A percentile compares a stretch with the other conserved stretches of the same genome.
Conservation (phyloP, 192 early-diverging fungal species). For the Podochytrium sp. region DNA sequence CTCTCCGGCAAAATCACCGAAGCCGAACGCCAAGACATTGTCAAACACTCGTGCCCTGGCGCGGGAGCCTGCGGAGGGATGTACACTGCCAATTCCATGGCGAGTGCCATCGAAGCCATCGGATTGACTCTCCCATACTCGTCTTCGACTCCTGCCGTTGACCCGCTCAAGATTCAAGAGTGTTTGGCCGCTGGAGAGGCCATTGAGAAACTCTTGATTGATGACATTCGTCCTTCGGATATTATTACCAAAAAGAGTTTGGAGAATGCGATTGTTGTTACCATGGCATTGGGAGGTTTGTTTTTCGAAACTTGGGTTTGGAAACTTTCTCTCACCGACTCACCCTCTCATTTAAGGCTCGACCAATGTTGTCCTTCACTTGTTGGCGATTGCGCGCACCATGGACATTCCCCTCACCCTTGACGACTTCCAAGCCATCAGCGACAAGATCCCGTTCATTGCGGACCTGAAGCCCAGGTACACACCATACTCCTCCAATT, state of each 20-base stretch:
- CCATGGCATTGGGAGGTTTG: constrained; percentile 89
- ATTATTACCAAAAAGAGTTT: constrained; percentile 96
- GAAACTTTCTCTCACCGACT: background rate
- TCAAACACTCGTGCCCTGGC: constrained; percentile 67
- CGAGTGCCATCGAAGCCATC: constrained; percentile 94
- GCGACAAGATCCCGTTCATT: constrained; percentile 89
- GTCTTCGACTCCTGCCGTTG: constrained; percentile 91
- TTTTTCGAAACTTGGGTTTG: background rate
- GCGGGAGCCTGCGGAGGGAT: constrained; percentile 99
- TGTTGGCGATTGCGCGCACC: constrained; percentile 87
- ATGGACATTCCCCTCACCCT: constrained; percentile 82
- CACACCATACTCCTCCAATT: background rate
- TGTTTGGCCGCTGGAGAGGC: constrained; percentile 82
- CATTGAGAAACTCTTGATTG: constrained; percentile 87
- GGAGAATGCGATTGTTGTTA: constrained; percentile 94
- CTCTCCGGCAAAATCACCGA: constrained; percentile 90
- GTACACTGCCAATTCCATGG: constrained; percentile 99
- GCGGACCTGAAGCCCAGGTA: constrained; percentile 94
- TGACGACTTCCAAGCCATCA: constrained; percentile 94
- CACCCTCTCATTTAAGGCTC: constrained; percentile 57
- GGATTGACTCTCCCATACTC: constrained; percentile 97
- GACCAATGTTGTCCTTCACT: constrained; percentile 96
- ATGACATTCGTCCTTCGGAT: constrained; percentile 91
- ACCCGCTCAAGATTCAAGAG: constrained; percentile 87
- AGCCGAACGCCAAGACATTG: constrained; percentile 71